Conservation (phyloP, 208 protist genomes). For the Crithidia thermophila region DNA sequence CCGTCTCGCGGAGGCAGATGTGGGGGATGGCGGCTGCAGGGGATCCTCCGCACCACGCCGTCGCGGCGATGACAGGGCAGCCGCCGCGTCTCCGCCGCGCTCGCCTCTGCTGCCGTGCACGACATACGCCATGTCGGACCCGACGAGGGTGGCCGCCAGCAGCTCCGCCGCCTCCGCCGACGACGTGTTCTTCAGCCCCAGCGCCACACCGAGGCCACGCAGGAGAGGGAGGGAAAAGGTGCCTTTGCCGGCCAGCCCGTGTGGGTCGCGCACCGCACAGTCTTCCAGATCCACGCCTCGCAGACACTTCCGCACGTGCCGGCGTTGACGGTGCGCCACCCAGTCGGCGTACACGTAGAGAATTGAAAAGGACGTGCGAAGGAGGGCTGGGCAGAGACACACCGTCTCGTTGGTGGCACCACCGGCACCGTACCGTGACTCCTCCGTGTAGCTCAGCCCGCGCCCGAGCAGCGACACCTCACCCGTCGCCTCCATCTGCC, state of each 20-base stretch:
- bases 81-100: no score
- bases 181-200: conserved; percentile 17
- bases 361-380: conserved; percentile 13
- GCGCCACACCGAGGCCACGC: conserved; percentile 8
- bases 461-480: conserved; percentile 19
- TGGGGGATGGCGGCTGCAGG: conserved; percentile 8
- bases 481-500: conserved; percentile 26
- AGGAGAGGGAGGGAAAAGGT: conserved; percentile 32
- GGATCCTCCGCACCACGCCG: neutral
- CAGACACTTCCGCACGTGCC: conserved; percentile 22
- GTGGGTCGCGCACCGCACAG: conserved; percentile 28
- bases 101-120: neutral
- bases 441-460: conserved; percentile 10
- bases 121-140: conserved; percentile 35
- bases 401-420: conserved; percentile 19
- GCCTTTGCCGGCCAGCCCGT: conserved; percentile 21
- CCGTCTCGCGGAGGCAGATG: no score
- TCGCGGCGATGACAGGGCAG: no score
- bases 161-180: conserved; percentile 20
- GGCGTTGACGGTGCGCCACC: conserved; percentile 9
- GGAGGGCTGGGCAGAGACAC: conserved; percentile 18
- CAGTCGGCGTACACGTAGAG: conserved; percentile 16
- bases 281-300: conserved; percentile 28
- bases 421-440: neutral
- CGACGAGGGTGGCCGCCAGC: conserved; percentile 33